Percentiles rank a stretch among this genome's conserved stretches.
These are phyloP conservation scores for Podospora bellae-mahoneyi DNA, from an alignment of 495 filamentous ascomycete genomes.

Conservation along the genomic window DNA sequence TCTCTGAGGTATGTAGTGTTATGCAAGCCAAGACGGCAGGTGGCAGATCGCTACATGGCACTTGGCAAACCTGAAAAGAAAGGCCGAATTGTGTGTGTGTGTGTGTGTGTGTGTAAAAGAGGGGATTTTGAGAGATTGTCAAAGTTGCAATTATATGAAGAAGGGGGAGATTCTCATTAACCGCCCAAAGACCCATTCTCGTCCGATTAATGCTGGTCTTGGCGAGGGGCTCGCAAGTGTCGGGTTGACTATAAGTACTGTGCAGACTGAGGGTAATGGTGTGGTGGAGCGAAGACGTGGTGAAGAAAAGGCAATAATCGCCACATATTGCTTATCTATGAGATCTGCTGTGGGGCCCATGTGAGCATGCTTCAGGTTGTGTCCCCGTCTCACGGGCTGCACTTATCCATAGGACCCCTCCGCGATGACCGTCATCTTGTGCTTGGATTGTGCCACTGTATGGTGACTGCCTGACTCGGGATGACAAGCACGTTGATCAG, in stretches of 20 bases:
- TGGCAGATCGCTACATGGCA: constrained; percentile 12
- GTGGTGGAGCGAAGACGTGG: neutral
- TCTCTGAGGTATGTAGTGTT: neutral
- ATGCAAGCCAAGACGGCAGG: constrained; percentile 25
- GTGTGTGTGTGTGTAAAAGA: neutral
- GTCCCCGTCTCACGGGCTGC: constrained; percentile 2
- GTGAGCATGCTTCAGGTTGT: neutral
- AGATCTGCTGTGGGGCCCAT: neutral
- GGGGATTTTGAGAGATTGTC: neutral
- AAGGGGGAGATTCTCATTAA: neutral
- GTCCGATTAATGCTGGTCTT: neutral
- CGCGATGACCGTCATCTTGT: neutral
- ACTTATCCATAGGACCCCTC: neutral
- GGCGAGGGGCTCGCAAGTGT: neutral
- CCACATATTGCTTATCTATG: constrained; percentile 4
- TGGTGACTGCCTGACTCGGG: neutral
- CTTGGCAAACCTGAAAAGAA: neutral
- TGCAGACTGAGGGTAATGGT: neutral
- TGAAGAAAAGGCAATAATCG: neutral
- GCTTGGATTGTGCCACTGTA: neutral
- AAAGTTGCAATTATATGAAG: neutral
- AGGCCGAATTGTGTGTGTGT: neutral
- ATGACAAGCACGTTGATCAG: neutral
- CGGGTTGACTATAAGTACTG: neutral
- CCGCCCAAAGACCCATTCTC: neutral